Evolutionary conservation across 176 grass and related monocot genomes (phyloP).

Genomic region (Pontederia crassipes): DNA sequence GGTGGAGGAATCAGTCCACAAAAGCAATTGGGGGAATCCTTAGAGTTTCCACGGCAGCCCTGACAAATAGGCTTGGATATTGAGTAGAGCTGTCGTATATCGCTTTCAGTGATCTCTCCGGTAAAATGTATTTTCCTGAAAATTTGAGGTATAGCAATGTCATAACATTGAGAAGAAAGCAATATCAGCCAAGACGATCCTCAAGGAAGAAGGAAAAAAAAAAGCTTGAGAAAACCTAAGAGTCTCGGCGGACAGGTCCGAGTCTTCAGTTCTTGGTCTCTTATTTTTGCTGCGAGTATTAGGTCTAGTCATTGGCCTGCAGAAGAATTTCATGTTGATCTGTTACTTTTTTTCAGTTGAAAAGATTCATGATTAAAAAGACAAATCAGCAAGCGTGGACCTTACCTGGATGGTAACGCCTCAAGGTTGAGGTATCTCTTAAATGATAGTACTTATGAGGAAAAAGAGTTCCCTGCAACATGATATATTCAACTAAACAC

Average conservation of each 20-base stretch:
- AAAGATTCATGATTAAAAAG: too few relatives aligned
- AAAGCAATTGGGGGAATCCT: slow-evolving; percentile 91
- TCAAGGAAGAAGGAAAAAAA: neutral
- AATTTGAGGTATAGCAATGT: neutral
- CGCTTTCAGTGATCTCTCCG: slow-evolving; percentile 39
- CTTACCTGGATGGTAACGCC: too few relatives aligned
- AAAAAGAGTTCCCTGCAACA: too few relatives aligned
- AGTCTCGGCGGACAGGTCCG: slow-evolving; percentile 34
- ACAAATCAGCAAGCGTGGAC: too few relatives aligned
- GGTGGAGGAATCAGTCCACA: slow-evolving; percentile 62
- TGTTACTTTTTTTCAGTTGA: too few relatives aligned
- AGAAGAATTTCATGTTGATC: neutral
- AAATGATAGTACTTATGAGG: too few relatives aligned
- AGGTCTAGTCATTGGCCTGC: slow-evolving; percentile 52
- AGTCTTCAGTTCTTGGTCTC: slow-evolving; percentile 49
- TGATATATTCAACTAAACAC: too few relatives aligned
- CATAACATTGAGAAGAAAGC: neutral
- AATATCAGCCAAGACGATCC: slow-evolving; percentile 11
- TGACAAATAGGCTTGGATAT: slow-evolving; percentile 53
- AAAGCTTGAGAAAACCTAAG: slow-evolving; percentile 48
- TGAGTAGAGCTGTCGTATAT: slow-evolving; percentile 70
- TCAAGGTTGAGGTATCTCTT: too few relatives aligned
- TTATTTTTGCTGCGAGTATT: slow-evolving; percentile 95
- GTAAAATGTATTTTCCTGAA: slow-evolving; percentile 79
- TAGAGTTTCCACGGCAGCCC: slow-evolving; percentile 80